These are phyloP conservation scores for Tricladium varicosporioides DNA, from an alignment of 2,329 filamentous ascomycete species.

Conservation along the genomic window DNA sequence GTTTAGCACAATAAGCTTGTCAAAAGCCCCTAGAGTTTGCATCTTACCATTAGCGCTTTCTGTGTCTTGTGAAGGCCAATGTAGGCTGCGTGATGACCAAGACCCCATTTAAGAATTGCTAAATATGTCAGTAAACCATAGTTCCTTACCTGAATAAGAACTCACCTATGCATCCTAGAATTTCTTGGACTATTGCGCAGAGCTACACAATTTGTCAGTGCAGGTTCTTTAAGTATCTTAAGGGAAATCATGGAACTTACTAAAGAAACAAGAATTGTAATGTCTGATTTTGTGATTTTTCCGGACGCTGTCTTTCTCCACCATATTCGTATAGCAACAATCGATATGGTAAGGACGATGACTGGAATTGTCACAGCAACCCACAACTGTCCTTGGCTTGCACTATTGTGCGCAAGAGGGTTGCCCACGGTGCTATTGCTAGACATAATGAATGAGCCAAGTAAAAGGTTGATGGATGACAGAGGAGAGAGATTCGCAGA, in stretches of 20 bases:
- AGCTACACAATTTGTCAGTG: not conserved
- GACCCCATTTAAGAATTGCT: conserved; percentile 16
- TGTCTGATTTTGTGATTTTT: not conserved
- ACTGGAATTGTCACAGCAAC: conserved; percentile 16
- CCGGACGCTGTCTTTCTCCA: conserved; percentile 14
- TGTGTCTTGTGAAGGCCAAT: conserved; percentile 7
- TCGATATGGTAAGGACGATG: conserved; percentile 4
- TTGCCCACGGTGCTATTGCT: not conserved
- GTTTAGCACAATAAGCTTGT: not conserved
- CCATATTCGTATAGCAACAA: conserved; percentile 15
- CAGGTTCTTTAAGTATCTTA: not conserved
- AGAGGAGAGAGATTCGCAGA: no score
- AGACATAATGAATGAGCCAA: not conserved
- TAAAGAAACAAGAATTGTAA: conserved; percentile 6
- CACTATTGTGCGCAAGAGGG: conserved; percentile 3
- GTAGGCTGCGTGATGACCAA: conserved; percentile 16
- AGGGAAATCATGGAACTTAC: not conserved
- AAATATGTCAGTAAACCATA: not conserved
- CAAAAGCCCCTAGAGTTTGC: not conserved
- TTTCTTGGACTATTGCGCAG: conserved; percentile 9
- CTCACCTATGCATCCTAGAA: conserved; percentile 11
- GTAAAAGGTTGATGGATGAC: not conserved
- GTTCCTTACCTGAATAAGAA: not conserved
- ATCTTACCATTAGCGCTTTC: conserved; percentile 10
- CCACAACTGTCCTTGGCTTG: conserved; percentile 5